Percentiles rank a stretch among this genome's conserved stretches.
Conservation (phyloP, 2,329 filamentous ascomycete species). For the Sporothrix schenckii region DNA sequence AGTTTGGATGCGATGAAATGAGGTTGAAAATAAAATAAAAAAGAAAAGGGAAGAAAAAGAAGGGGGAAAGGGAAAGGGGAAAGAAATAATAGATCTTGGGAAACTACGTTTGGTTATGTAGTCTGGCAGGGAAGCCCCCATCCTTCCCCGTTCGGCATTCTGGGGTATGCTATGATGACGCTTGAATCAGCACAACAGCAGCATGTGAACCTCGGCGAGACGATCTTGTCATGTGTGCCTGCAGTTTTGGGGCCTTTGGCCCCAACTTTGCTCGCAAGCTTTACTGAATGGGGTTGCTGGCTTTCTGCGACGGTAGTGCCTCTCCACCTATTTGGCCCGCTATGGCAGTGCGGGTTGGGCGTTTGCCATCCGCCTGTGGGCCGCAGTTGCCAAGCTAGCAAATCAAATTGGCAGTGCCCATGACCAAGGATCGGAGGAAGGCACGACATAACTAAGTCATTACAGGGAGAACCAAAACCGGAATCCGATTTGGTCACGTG, state of each 20-base stretch:
- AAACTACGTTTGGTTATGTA: slow-evolving; percentile 28
- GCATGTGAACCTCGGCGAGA: slow-evolving; percentile 34
- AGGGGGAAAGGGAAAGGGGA: not conserved
- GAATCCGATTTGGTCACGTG: not conserved
- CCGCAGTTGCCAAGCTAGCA: not conserved
- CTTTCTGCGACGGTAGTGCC: slow-evolving; percentile 22
- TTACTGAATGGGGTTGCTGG: slow-evolving; percentile 18
- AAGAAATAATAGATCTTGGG: slow-evolving; percentile 25
- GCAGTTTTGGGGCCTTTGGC: not conserved
- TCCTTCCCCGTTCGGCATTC: slow-evolving; percentile 28
- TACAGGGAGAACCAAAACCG: not conserved
- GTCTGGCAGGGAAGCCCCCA: slow-evolving; percentile 19
- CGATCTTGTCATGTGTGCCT: slow-evolving; percentile 29
- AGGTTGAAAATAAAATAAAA: slow-evolving; percentile 16
- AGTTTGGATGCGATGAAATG: not conserved
- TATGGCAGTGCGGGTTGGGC: not conserved
- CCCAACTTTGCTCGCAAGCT: slow-evolving; percentile 8
- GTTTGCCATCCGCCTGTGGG: slow-evolving; percentile 2
- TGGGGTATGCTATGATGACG: slow-evolving; percentile 32
- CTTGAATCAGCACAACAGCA: slow-evolving; percentile 21
- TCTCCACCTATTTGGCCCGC: not conserved
- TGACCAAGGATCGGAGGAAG: too few species aligned
- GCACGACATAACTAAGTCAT: too few species aligned
- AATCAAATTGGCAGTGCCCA: too few species aligned
- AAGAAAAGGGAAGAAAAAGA: not conserved